Conservation (phyloP, 441 rosid genomes). For the Erysimum pusillum region DNA sequence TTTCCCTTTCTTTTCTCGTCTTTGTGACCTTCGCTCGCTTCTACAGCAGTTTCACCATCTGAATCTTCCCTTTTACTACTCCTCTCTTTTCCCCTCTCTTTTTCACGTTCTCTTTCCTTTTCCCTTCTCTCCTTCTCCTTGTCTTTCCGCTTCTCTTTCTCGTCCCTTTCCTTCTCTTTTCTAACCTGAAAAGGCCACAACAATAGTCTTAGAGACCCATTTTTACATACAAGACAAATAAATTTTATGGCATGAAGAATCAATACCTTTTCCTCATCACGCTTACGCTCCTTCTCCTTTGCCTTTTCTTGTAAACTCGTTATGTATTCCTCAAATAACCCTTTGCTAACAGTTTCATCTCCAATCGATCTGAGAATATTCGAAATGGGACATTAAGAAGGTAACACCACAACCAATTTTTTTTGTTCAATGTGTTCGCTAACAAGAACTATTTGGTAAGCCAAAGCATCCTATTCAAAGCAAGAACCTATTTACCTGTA, state of each 20-base stretch:
- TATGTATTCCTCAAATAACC: slow-evolving; percentile 84
- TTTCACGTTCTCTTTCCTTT: slow-evolving; percentile 75
- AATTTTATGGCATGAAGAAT: neutral
- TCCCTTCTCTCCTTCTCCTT: slow-evolving; percentile 76
- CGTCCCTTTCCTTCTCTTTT: slow-evolving; percentile 68
- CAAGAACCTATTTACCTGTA: slow-evolving; percentile 60
- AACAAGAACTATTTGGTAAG: slow-evolving; percentile 20
- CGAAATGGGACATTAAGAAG: slow-evolving; percentile 16
- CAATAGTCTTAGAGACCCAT: slow-evolving; percentile 1
- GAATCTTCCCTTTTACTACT: slow-evolving; percentile 80
- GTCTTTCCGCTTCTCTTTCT: slow-evolving; percentile 76
- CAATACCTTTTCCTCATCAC: slow-evolving; percentile 95
- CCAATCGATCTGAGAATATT: slow-evolving; percentile 66
- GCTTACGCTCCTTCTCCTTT: slow-evolving; percentile 92
- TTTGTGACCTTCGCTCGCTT: slow-evolving; percentile 67
- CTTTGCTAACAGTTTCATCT: slow-evolving; percentile 73
- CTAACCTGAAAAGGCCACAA: slow-evolving; percentile 58
- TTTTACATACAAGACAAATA: neutral
- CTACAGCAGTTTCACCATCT: slow-evolving; percentile 76
- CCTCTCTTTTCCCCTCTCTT: slow-evolving; percentile 70
- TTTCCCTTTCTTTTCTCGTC: slow-evolving; percentile 86
- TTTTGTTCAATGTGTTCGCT: neutral
- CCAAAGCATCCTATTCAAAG: slow-evolving; percentile 13
- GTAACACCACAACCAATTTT: neutral
- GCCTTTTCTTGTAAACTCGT: slow-evolving; percentile 81